These are phyloP conservation scores for Chaetomium tenue DNA, from an alignment of 495 filamentous ascomycete species.

Conservation along the genomic window DNA sequence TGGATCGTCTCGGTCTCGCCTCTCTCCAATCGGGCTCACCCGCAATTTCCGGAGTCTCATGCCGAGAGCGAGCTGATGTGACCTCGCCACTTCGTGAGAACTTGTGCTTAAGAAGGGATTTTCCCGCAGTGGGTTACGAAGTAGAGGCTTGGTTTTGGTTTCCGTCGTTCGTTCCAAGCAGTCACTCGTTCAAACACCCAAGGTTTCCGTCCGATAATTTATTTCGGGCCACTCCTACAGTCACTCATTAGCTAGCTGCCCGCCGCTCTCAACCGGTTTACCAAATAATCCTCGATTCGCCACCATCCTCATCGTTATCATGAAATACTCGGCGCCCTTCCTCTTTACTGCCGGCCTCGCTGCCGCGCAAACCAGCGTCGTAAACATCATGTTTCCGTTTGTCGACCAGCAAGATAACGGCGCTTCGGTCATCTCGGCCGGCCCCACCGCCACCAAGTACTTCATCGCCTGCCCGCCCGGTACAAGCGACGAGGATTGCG, in stretches of 20 bases:
- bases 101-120: neutral
- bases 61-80: neutral
- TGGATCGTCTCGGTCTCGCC: neutral
- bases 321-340: conserved; percentile 22
- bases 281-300: neutral
- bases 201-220: neutral
- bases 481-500: conserved; percentile 25
- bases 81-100: neutral
- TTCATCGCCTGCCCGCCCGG: conserved; percentile 42
- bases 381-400: conserved; percentile 40
- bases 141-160: neutral
- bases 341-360: conserved; percentile 31
- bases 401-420: conserved; percentile 39
- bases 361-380: conserved; percentile 34
- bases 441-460: conserved; percentile 43
- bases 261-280: neutral
- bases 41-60: conserved; percentile 4
- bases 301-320: neutral
- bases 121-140: neutral
- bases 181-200: neutral
- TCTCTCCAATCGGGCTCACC: neutral
- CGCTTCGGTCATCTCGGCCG: conserved; percentile 45
- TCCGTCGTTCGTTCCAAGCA: neutral
- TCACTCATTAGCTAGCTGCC: conserved; percentile 2
- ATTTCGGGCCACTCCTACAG: neutral